A percentile compares a stretch with the other conserved stretches of the same genome.
These are phyloP conservation scores for Glebionis coronaria DNA, from an alignment of 129 eudicot species.

Conservation along the genomic window DNA sequence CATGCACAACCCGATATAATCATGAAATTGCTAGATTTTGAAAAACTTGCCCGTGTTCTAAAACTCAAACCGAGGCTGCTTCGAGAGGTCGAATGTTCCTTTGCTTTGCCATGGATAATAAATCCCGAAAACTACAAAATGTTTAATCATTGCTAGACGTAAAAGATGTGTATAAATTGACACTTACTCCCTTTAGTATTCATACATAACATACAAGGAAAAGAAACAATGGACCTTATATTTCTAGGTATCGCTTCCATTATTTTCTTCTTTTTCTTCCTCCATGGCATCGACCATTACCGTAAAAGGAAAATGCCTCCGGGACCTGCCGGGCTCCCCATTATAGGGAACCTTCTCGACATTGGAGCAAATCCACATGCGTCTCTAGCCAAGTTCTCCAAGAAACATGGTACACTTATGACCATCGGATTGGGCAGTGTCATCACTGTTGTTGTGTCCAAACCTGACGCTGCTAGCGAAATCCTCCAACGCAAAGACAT, in stretches of 20 bases:
- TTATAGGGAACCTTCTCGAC: constrained; percentile 34
- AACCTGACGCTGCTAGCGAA: constrained; percentile 5
- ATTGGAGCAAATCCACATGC: no score
- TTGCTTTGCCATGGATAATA: no score
- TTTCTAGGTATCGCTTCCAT: background rate
- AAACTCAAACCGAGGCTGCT: no score
- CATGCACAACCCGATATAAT: no score
- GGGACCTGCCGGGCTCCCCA: constrained; percentile 32
- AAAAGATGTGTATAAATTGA: no score
- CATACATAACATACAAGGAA: background rate
- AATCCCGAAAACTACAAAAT: no score
- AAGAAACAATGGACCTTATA: background rate
- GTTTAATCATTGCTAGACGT: no score
- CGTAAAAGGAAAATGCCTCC: background rate
- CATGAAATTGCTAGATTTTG: no score
- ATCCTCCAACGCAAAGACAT: constrained; percentile 3
- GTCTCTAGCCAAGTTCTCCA: constrained; percentile 31
- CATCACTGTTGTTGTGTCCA: constrained; percentile 15
- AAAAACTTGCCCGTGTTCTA: no score
- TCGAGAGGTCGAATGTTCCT: no score
- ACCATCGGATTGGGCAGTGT: constrained; percentile 17
- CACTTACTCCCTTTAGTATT: no score
- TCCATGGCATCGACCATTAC: background rate
- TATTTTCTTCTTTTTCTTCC: background rate
- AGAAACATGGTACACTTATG: constrained; percentile 21